phyloP scores from a whole-genome alignment of 768 basidiomycete genomes.

The Psilocybe subaeruginosa region DNA sequence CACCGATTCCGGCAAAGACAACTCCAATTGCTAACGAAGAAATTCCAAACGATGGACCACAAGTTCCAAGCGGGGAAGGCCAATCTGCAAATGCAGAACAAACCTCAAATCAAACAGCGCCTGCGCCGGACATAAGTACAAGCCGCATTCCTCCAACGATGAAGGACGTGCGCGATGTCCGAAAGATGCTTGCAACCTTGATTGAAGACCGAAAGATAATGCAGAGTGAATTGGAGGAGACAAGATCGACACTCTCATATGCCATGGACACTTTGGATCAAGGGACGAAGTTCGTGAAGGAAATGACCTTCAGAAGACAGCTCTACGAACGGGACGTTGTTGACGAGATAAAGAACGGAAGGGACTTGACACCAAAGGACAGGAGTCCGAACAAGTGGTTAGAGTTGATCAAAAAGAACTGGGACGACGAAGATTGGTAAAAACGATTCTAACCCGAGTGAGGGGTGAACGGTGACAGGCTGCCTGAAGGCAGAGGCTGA shows the following conservation, averaged over 20 bases:
- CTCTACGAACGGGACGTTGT: slow-evolving; percentile 17
- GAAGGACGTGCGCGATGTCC: not conserved
- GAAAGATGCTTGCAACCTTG: not conserved
- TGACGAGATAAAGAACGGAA: slow-evolving; percentile 25
- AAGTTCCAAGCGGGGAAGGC: not conserved
- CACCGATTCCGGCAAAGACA: no score
- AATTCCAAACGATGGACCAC: not conserved
- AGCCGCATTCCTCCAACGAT: not conserved
- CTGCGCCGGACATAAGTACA: no score
- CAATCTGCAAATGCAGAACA: no score
- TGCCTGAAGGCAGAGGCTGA: not conserved
- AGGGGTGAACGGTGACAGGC: no score
- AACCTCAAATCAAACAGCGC: no score
- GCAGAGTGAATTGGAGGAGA: not conserved
- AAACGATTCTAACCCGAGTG: no score
- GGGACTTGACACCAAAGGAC: slow-evolving; percentile 30
- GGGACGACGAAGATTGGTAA: not conserved
- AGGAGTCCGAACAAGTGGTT: not conserved
- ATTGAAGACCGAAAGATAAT: not conserved
- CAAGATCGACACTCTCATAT: not conserved
- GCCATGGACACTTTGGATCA: not conserved
- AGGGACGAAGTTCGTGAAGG: not conserved
- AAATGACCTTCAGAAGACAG: slow-evolving; percentile 7
- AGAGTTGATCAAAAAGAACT: not conserved
- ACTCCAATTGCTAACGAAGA: not conserved